These are phyloP conservation scores for Tolypocladium guangdongense DNA, from an alignment of 2,329 filamentous ascomycete species.

Conservation along the genomic window DNA sequence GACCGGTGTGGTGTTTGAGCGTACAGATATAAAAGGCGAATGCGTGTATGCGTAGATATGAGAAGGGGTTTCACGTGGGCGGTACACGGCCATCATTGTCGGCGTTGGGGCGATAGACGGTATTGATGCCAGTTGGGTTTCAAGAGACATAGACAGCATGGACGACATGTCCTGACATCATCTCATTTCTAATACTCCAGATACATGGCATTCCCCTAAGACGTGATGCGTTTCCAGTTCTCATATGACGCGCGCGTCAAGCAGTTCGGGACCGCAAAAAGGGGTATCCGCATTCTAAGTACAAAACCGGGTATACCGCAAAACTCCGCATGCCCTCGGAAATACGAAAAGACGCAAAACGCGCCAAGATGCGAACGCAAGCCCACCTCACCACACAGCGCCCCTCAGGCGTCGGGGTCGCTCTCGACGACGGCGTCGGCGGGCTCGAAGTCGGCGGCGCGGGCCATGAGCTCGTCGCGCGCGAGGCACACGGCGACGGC, in stretches of 20 bases:
- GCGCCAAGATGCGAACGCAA: not conserved
- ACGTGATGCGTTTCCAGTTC: not conserved
- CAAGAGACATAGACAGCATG: slow-evolving; percentile 13
- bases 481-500: slow-evolving; percentile 29
- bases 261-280: not conserved
- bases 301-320: not conserved
- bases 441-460: slow-evolving; percentile 24
- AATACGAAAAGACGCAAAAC: not conserved
- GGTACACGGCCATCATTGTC: slow-evolving; percentile 12
- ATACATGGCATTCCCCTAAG: not conserved
- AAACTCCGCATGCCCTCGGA: not conserved
- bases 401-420: slow-evolving; percentile 25
- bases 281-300: not conserved
- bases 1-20: not conserved
- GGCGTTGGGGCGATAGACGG: slow-evolving; percentile 17
- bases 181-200: slow-evolving; percentile 10
- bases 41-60: slow-evolving; percentile 7
- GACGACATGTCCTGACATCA: slow-evolving; percentile 10
- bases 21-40: not conserved
- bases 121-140: slow-evolving; percentile 2
- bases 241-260: not conserved
- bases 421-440: slow-evolving; percentile 18
- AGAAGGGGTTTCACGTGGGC: slow-evolving; percentile 11
- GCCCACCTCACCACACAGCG: not conserved
- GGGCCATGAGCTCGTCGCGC: slow-evolving; percentile 25